Base-by-base conservation (phyloP, 2,329 filamentous ascomycete genomes). In the Dissoconium aciculare region DNA sequence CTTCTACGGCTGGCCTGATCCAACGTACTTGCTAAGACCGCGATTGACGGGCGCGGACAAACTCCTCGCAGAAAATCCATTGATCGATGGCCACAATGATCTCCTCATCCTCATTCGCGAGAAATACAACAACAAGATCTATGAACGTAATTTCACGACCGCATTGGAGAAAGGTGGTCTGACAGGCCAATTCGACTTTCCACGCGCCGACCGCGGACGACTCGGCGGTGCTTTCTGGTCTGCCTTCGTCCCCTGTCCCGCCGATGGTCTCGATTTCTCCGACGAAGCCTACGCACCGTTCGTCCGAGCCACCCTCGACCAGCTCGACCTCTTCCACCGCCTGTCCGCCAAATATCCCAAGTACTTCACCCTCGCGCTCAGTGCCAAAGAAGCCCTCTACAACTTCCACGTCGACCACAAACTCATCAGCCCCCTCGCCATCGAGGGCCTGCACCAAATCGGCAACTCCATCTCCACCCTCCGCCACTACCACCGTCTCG, bases 171-270 rank as follows among this genome's bases (percentile, higher is more conserved):
- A 78, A 13, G 82, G 80, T 17, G 70, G 69, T 1, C 57, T 92
- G 30, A 49, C 53, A 0, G 64, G 64, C 3, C 80, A 95, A 42
- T 77, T 89, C 31, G 87, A 95, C 52, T 59, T 93, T 5, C 74
- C 78, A 1, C 72, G 85, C 4, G 64, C 93, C 28, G 64, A 69
- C 19, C 55, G 70, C 29, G 84, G 85, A 2, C 64, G 67, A 42
- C 72, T 77, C 39, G 84, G 84, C 23, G 87, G 84, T 33, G 75
- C 80, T n/a, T 94, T 94, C 53, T 94, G 85, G 87, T 85, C 78
- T 50, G 82, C 89, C 6, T 95, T 67, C 46, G 72, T 78, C 24
- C 70, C 71, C 0, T 94, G 85, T 49, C 84, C 85, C 0, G 53
- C 56, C 8, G 72, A 87, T 46, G 72, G 71, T 27, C 67, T 67